Base-by-base conservation (phyloP, 1,284 basidiomycete genomes). In the Trichosporon sp. region DNA sequence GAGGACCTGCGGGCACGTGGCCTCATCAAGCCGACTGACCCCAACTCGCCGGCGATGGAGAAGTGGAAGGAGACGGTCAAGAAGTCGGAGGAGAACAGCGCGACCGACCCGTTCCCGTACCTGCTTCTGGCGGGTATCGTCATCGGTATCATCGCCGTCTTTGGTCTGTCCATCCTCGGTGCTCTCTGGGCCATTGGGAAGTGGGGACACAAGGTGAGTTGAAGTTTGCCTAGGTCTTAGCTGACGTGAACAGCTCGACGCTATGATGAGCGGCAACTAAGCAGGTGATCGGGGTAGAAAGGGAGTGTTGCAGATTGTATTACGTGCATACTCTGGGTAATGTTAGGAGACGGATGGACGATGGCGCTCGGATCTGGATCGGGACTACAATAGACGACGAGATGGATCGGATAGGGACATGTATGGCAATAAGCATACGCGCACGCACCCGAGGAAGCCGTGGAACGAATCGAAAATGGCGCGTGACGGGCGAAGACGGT, bases 1-100 rank as follows among this genome's bases (percentile, higher is more conserved):
- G 78, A 77, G 37, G 70, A 74, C 70, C 69, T 75, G 63, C 69
- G 68, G 31, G 63, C 37, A 10, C 70, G 71, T n/a, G 76, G 76
- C 21, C 68, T 77, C 54, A 70, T 77, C 72, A 75, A 73, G 67
- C 69, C 72, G 46, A 66, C 70, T 40, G 63, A 38, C 38, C 54
- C 48, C 31, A 46, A 65, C 63, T 40, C 67, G 32, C 59, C 61
- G 19, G 69, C 67, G 66, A 21, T 51, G 65, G 56, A 54, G 35
- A 32, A 64, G 35, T 48, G 48, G 48, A 61, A 56, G 32, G 70
- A 67, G 67, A 35, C 43, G 43, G 43, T 66, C 38, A 31, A 26
- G n/a, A 59, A 68, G 63, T 21, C 46, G 37, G 51, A 54, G 51
- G 10, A 37, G 35, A 11, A 8, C 43, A 19, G 43, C 61, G 38